Evolutionary conservation across 768 basidiomycete genomes (phyloP), one percentile per base, ranked within the genome.

Genomic region (Pulveroboletus ravenelii): DNA sequence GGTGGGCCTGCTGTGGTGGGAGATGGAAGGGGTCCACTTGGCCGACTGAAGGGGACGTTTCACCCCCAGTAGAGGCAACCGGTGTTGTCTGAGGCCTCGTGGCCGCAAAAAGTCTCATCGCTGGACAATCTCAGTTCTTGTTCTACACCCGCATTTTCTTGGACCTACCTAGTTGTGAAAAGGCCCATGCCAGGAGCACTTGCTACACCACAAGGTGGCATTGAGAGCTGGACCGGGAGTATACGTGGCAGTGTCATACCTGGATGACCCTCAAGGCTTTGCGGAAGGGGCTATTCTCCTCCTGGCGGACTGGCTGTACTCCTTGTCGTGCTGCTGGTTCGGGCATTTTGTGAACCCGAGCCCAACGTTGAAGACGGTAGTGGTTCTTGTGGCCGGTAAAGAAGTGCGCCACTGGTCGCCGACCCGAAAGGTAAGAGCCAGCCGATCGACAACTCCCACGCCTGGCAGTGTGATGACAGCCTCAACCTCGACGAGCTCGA

Each of bases 101-200:
- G 18, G 75, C 67, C 34, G 52, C 45, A 14, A 78, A 61, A 30
- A 78, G 72, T 61, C 73, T 80, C 53, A 69, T 71, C 14, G 72
- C 83, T 82, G 50, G 12, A 38, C 25, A 34, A 9, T 12, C 27
- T 50, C 29, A 55, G 32, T n/a, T 25, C 29, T 42, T 5, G 27
- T 30, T 17, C 17, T 13, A 40, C 5, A 20, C 10, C 6, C 32
- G 43, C 37, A 15, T 25, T 40, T 17, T 37, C 31, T 15, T 39
- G 40, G 14, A 62, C 79, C 38, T 52, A 85, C 86, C 79, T 39
- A 88, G 61, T 64, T 88, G 85, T 37, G 81, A 77, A 39, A 86
- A 60, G n/a, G 74, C 76, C 73, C 78, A 89, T 52, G 85, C 70
- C 45, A 89, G 54, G 38, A 89, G 68, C 18, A 81, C 65, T 88